phyloP scores from a whole-genome alignment of 139 green algal species.

The Tetradesmus obliquus region DNA sequence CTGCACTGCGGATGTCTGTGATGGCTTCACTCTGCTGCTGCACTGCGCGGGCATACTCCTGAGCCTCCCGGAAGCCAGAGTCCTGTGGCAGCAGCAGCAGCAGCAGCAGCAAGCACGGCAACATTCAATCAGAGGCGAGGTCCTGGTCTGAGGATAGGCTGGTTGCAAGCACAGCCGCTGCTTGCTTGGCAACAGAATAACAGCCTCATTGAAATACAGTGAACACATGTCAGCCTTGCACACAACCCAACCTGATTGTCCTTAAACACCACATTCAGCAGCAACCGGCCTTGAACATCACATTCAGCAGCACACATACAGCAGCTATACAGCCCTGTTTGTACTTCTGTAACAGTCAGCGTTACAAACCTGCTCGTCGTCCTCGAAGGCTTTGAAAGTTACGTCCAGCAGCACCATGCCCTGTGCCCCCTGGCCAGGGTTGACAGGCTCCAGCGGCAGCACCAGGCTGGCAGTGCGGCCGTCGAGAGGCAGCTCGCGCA shows the following conservation, averaged over 20 bases:
- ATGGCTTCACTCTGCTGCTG: slow-evolving; percentile 62
- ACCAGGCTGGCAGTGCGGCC: slow-evolving; percentile 69
- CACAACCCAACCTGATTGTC: neutral
- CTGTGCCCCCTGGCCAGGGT: slow-evolving; percentile 31
- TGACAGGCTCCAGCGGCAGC: slow-evolving; percentile 74
- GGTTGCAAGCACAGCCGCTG: neutral
- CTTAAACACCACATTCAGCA: too few relatives aligned
- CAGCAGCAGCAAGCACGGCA: neutral
- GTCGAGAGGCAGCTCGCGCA: slow-evolving; percentile 56
- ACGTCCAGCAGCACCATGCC: slow-evolving; percentile 83
- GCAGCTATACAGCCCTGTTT: too few relatives aligned
- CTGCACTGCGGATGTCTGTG: slow-evolving; percentile 86
- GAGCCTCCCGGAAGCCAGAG: slow-evolving; percentile 70
- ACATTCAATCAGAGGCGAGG: neutral
- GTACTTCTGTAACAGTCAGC: too few relatives aligned
- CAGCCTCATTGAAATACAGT: too few relatives aligned
- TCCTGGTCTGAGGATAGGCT: neutral
- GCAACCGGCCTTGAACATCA: too few relatives aligned
- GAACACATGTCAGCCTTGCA: too few relatives aligned
- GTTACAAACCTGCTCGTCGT: slow-evolving; percentile 74
- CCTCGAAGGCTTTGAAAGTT: slow-evolving; percentile 83
- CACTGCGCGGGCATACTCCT: slow-evolving; percentile 58
- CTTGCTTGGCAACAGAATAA: too few relatives aligned
- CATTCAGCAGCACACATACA: too few relatives aligned
- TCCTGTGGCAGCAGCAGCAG: slow-evolving; percentile 44